phyloP scores from a whole-genome alignment of 73 alveolate species.

The Paramecium sexaurelia region DNA sequence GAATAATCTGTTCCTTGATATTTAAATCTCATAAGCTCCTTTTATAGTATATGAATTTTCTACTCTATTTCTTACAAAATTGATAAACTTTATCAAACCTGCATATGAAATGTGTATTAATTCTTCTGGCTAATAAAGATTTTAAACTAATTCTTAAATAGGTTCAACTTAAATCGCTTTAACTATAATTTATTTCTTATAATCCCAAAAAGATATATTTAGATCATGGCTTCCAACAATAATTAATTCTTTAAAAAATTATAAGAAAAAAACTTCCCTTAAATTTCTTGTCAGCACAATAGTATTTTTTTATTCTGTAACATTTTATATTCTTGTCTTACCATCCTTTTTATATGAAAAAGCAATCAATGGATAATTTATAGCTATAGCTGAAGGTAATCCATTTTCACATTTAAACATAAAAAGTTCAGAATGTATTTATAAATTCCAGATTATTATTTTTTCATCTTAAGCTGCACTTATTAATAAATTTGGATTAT shows the following conservation, averaged over 20 bases:
- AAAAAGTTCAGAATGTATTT: not conserved
- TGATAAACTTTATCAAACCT: not conserved
- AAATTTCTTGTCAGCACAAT: not conserved
- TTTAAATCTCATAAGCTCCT: not conserved
- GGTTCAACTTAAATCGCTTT: not conserved
- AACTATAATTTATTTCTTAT: not conserved
- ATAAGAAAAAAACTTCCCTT: not conserved
- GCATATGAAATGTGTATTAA: conserved; percentile 7
- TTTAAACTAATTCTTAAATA: not conserved
- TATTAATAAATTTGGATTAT: not conserved
- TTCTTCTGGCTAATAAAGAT: not conserved
- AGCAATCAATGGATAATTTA: not conserved
- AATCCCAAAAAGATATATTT: not conserved
- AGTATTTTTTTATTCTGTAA: not conserved
- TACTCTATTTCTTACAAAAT: not conserved
- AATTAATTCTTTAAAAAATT: not conserved
- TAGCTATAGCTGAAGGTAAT: not conserved
- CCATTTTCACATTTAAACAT: not conserved
- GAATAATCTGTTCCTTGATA: not conserved
- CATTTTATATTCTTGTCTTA: conserved; percentile 2
- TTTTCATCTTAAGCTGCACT: not conserved
- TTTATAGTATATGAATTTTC: not conserved
- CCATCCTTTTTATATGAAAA: not conserved
- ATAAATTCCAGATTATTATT: not conserved
- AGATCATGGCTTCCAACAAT: not conserved